Evolutionary conservation across 1,284 basidiomycete species (phyloP).

Genomic region (Moesziomyces antarcticus): DNA sequence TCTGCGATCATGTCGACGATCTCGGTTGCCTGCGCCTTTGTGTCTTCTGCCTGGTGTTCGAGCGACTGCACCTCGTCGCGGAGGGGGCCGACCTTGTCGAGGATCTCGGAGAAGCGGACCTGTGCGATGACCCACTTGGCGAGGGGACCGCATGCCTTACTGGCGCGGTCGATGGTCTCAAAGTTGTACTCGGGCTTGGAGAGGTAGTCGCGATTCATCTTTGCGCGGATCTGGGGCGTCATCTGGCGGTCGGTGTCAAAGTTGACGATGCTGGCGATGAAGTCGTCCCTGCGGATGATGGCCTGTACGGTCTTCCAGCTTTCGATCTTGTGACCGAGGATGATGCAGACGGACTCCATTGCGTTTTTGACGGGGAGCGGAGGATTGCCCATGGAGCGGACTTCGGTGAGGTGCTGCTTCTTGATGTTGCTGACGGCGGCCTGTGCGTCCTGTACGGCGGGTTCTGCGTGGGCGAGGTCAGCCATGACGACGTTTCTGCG

Average conservation of each 20-base stretch:
- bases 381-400: slow-evolving; percentile 97
- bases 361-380: slow-evolving; percentile 97
- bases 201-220: slow-evolving; percentile 94
- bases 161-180: slow-evolving; percentile 93
- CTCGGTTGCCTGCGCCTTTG: slow-evolving; percentile 87
- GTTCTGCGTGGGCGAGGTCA: slow-evolving; percentile 96
- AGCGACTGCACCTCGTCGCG: slow-evolving; percentile 94
- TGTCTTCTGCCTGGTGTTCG: slow-evolving; percentile 89
- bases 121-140: slow-evolving; percentile 99
- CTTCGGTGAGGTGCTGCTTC: slow-evolving; percentile 95
- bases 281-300: slow-evolving; percentile 96
- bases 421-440: slow-evolving; percentile 97
- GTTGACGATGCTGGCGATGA: slow-evolving; percentile 95
- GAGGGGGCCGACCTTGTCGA: slow-evolving; percentile 96
- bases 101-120: slow-evolving; percentile 95
- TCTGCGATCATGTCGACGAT: slow-evolving; percentile 93
- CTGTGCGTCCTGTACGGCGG: slow-evolving; percentile 94
- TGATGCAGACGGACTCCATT: slow-evolving; percentile 98
- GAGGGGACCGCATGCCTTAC: slow-evolving; percentile 95
- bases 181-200: slow-evolving; percentile 92
- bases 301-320: slow-evolving; percentile 96
- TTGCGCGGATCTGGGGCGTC: slow-evolving; percentile 87
- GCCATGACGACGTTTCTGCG: slow-evolving; percentile 89
- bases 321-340: slow-evolving; percentile 97
- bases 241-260: slow-evolving; percentile 93